These are phyloP conservation scores for Volvariella volvacea DNA, from an alignment of 1,284 basidiomycete species.

Conservation along the genomic window DNA sequence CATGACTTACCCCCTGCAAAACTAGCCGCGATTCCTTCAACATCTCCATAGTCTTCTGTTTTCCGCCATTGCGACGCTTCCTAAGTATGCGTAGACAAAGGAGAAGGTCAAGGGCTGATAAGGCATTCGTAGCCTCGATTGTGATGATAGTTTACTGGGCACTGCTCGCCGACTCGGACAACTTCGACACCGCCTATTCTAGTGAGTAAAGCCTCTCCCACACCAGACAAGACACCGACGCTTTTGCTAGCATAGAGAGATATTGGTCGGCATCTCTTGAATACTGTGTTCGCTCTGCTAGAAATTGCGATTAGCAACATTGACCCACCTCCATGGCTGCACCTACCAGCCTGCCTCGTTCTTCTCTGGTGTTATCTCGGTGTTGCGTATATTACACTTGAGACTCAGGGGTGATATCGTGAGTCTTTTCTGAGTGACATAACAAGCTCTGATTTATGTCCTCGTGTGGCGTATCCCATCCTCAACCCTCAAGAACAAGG, in stretches of 20 bases:
- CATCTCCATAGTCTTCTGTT: constrained; percentile 49
- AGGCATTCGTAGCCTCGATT: constrained; percentile 42
- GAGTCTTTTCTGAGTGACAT: constrained; percentile 18
- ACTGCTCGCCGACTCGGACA: constrained; percentile 36
- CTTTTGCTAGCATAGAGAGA: constrained; percentile 45
- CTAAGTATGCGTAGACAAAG: constrained; percentile 33
- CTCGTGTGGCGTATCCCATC: constrained; percentile 26
- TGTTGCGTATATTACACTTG: constrained; percentile 58
- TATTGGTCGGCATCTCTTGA: constrained; percentile 57
- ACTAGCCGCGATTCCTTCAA: constrained; percentile 50
- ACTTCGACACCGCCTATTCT: constrained; percentile 31
- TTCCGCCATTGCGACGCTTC: constrained; percentile 49
- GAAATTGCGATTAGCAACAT: constrained; percentile 54
- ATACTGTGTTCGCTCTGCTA: constrained; percentile 47
- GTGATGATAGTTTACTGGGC: constrained; percentile 67
- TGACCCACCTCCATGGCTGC: constrained; percentile 46
- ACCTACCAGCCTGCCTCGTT: constrained; percentile 38
- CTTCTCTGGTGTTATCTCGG: constrained; percentile 54
- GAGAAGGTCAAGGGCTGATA: neutral
- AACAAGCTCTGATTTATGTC: neutral
- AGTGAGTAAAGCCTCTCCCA: constrained; percentile 22
- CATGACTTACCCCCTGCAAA: constrained; percentile 46
- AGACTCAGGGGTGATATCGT: constrained; percentile 59
- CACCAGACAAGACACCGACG: too few relatives aligned
- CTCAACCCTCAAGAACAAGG: constrained; percentile 23